Conservation (phyloP, 2,329 filamentous ascomycete species). For the Daldinia sp. region DNA sequence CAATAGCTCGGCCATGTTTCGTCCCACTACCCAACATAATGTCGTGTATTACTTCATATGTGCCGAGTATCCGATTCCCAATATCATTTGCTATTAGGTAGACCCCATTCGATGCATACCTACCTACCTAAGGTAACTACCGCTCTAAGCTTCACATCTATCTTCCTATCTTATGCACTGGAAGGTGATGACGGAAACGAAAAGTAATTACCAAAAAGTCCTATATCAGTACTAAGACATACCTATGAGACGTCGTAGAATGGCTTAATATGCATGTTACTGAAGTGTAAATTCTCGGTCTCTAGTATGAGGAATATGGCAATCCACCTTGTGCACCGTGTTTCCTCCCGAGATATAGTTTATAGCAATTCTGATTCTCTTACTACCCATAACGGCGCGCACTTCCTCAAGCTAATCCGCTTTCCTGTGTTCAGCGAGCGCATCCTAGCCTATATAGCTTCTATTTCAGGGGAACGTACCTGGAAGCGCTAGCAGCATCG, state of each 20-base stretch:
- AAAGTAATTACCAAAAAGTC: constrained; percentile 1
- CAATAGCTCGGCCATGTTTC: background rate
- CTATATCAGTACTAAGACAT: constrained; percentile 13
- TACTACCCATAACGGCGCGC: background rate
- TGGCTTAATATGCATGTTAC: constrained; percentile 5
- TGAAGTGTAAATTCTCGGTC: background rate
- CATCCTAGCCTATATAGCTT: constrained; percentile 11
- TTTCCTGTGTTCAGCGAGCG: constrained; percentile 12
- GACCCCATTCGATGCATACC: background rate
- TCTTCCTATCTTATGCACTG: constrained; percentile 2
- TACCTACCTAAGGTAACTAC: background rate
- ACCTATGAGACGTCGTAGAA: constrained; percentile 11
- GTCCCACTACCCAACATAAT: background rate
- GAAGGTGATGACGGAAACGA: background rate
- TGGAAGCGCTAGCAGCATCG: constrained; percentile 13
- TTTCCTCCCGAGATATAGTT: constrained; percentile 13
- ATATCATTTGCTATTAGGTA: background rate
- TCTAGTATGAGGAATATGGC: background rate
- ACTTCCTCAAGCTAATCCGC: constrained; percentile 3
- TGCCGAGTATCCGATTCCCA: constrained; percentile 4
- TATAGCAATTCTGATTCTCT: constrained; percentile 13
- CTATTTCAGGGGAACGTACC: background rate
- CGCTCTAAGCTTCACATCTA: background rate
- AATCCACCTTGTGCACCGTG: constrained; percentile 2
- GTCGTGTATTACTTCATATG: background rate